Evolutionary conservation across 2,329 filamentous ascomycete species (phyloP).

Genomic region (Epichloe brachyelytri): DNA sequence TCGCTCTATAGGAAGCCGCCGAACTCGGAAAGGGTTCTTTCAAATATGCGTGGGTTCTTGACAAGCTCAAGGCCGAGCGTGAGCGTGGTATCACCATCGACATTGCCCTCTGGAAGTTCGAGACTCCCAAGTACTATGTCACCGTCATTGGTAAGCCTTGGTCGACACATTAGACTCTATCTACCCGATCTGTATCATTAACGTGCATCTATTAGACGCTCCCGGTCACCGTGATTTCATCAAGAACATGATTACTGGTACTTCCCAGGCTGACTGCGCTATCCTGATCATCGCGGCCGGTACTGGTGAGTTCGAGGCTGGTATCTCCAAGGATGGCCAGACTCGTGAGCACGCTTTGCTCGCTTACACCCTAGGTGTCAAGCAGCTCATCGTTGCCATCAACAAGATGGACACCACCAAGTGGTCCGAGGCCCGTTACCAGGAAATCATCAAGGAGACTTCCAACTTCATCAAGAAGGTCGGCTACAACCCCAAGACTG

Average conservation of each 20-base stretch:
- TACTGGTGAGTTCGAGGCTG: constrained; percentile 99
- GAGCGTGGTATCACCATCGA: constrained; percentile 99
- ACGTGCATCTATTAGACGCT: constrained; percentile 49
- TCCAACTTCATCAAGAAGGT: constrained; percentile 99
- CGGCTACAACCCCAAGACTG: constrained; percentile 98
- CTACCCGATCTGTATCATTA: background rate
- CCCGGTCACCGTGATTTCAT: constrained; percentile 99
- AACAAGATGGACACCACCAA: constrained; percentile 99
- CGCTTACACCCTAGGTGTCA: constrained; percentile 99
- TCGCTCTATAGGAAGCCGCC: constrained; percentile 68
- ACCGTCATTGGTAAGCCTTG: constrained; percentile 74
- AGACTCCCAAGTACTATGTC: constrained; percentile 95
- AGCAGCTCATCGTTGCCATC: constrained; percentile 99
- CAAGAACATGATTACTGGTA: constrained; percentile 99
- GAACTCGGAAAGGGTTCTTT: constrained; percentile 99
- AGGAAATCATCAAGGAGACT: constrained; percentile 99
- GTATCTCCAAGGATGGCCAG: constrained; percentile 99
- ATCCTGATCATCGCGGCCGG: constrained; percentile 99
- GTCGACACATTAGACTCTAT: too few relatives aligned
- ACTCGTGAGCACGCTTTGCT: constrained; percentile 99
- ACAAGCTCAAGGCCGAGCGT: constrained; percentile 98
- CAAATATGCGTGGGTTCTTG: constrained; percentile 99
- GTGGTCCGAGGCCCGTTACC: constrained; percentile 92
- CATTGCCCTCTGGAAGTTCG: constrained; percentile 99
- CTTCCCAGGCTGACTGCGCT: constrained; percentile 98